phyloP scores from a whole-genome alignment of 441 rosid genomes.

The Isatis lusitanica region DNA sequence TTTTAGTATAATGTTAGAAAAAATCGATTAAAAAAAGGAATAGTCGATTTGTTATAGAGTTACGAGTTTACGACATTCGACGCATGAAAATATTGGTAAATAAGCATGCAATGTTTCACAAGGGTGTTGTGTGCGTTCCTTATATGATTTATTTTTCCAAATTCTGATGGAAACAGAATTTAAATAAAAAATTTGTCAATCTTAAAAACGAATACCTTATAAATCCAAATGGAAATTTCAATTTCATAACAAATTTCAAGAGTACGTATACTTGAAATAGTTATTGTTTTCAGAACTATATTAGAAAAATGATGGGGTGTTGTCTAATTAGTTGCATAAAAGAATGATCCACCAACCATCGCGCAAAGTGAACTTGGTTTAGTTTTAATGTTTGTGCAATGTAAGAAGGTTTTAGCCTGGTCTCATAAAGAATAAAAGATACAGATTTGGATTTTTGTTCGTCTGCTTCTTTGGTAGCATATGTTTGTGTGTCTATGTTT shows the following conservation, averaged over 20 bases:
- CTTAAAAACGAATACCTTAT: background rate
- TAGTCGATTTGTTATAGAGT: background rate
- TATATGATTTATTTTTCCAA: background rate
- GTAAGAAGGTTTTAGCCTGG: background rate
- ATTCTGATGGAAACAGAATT: no score
- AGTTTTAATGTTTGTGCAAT: no score
- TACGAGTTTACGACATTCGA: background rate
- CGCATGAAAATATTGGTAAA: background rate
- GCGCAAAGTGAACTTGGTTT: no score
- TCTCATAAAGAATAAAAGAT: no score
- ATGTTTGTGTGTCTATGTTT: background rate
- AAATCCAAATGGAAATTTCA: background rate
- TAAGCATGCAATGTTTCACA: background rate
- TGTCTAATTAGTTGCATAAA: background rate
- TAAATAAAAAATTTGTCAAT: background rate
- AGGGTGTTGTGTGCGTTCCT: background rate
- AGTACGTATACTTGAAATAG: background rate
- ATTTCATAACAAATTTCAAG: background rate
- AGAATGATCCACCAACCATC: background rate
- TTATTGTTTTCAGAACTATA: background rate
- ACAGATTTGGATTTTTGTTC: background rate
- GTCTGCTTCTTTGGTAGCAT: background rate
- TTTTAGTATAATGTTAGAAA: no score
- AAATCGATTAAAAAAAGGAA: no score
- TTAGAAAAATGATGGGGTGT: background rate